These are phyloP conservation scores for Botrytis byssoidea DNA, from an alignment of 2,329 filamentous ascomycete genomes.

Conservation along the genomic window DNA sequence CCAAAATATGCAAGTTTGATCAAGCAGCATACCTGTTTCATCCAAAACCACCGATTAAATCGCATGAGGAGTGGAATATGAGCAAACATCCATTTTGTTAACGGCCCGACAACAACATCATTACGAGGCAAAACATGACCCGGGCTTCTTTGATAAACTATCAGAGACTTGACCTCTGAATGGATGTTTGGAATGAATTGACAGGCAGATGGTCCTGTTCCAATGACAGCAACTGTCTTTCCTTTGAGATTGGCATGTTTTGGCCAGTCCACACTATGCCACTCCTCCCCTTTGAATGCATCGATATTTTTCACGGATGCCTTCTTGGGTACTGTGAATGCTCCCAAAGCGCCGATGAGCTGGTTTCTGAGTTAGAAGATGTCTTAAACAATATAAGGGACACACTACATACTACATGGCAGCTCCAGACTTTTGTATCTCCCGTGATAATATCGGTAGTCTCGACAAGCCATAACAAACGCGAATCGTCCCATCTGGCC, in stretches of 20 bases:
- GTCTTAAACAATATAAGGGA: not conserved
- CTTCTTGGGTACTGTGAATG: slow-evolving; percentile 9
- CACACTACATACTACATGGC: not conserved
- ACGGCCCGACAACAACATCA: not conserved
- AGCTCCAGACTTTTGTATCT: slow-evolving; percentile 1
- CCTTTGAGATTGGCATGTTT: slow-evolving; percentile 4
- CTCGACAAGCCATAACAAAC: slow-evolving; percentile 5
- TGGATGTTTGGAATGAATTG: slow-evolving; percentile 12
- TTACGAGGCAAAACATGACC: slow-evolving; percentile 9
- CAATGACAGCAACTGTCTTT: slow-evolving; percentile 3
- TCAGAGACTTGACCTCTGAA: not conserved
- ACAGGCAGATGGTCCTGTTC: slow-evolving; percentile 12
- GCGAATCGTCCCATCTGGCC: slow-evolving; percentile 11
- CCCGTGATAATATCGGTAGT: not conserved
- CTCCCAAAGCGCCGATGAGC: slow-evolving; percentile 6
- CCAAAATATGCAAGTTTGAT: not conserved
- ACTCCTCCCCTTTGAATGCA: not conserved
- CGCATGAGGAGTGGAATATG: not conserved
- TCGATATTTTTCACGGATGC: not conserved
- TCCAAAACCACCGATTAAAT: not conserved
- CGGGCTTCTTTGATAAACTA: slow-evolving; percentile 12
- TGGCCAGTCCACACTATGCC: slow-evolving; percentile 12
- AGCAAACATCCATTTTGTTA: slow-evolving; percentile 16
- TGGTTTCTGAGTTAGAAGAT: not conserved
- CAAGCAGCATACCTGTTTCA: not conserved